A percentile compares a stretch with the other conserved stretches of the same genome.
phyloP scores from a whole-genome alignment of 2,329 filamentous ascomycete species.

The Aspergillus quadricinctus region DNA sequence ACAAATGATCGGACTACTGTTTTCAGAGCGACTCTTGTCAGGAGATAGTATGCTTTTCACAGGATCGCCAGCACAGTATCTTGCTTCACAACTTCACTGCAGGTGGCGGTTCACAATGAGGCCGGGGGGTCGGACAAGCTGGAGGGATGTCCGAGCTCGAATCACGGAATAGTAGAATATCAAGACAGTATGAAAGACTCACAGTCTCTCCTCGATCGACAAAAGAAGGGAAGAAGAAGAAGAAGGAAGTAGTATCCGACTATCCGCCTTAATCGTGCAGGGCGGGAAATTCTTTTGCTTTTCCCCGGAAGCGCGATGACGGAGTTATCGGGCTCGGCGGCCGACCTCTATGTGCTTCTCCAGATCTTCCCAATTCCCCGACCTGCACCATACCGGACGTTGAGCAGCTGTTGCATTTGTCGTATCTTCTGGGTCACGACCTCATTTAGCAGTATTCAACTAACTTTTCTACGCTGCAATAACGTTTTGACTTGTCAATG shows the following conservation, averaged over 20 bases:
- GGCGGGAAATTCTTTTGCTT: slow-evolving; percentile 36
- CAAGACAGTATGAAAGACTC: not conserved
- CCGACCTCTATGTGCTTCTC: slow-evolving; percentile 20
- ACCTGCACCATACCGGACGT: not conserved
- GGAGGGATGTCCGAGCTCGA: not conserved
- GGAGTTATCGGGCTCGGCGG: slow-evolving; percentile 33
- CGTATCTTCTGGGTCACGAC: not conserved
- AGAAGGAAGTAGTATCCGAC: not conserved
- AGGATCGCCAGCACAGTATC: not conserved
- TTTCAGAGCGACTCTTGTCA: not conserved
- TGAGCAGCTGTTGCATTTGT: not conserved
- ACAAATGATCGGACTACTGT: not conserved
- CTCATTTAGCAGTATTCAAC: not conserved
- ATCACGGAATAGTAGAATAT: not conserved
- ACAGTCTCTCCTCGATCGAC: slow-evolving; percentile 2
- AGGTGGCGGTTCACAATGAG: slow-evolving; percentile 7
- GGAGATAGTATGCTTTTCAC: not conserved
- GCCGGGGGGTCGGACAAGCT: not conserved
- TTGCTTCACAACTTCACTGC: slow-evolving; percentile 4
- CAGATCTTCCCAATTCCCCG: slow-evolving; percentile 3
- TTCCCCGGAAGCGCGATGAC: slow-evolving; percentile 29
- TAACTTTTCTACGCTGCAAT: not conserved
- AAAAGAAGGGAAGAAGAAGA: slow-evolving; percentile 3
- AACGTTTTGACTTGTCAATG: slow-evolving; percentile 17
- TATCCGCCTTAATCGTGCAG: not conserved